Conservation (phyloP, 306 rosid genomes). For the Lotus japonicus region DNA sequence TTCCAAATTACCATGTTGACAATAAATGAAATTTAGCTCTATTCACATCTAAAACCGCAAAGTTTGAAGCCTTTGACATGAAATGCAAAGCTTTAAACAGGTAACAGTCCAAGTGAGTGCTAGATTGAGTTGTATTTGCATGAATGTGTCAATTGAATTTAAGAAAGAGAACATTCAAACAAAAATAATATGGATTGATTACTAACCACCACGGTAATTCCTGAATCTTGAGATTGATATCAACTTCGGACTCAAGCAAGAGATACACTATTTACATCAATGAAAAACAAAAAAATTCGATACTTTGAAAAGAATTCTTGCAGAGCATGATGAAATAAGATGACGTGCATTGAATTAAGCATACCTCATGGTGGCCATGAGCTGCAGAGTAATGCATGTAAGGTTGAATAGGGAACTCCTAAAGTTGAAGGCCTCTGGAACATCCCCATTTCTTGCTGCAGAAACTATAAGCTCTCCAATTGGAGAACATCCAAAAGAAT, state of each 20-base stretch:
- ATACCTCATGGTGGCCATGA: conserved; percentile 99
- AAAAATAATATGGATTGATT: conserved; percentile 30
- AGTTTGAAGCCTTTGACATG: neutral
- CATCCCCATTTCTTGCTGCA: conserved; percentile 96
- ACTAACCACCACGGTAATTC: conserved; percentile 99
- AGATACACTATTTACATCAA: conserved; percentile 70
- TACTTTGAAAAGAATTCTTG: neutral
- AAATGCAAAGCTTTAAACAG: neutral
- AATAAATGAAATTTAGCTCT: neutral
- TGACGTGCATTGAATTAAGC: conserved; percentile 13
- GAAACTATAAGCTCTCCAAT: conserved; percentile 94
- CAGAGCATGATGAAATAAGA: neutral
- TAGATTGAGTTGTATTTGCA: neutral
- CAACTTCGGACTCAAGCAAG: conserved; percentile 90
- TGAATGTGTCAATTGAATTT: neutral
- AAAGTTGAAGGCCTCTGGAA: conserved; percentile 96
- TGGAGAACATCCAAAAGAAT: conserved; percentile 98
- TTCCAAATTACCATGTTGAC: conserved; percentile 98
- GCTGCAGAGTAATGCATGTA: conserved; percentile 98
- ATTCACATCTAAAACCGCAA: conserved; percentile 14
- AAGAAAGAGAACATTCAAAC: neutral
- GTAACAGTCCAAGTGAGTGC: neutral
- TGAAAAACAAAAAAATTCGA: conserved; percentile 22
- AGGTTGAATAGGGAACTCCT: conserved; percentile 92
- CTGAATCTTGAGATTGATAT: conserved; percentile 80